Conservation (phyloP, 495 filamentous ascomycete species). For the Filosporella fistucella region DNA sequence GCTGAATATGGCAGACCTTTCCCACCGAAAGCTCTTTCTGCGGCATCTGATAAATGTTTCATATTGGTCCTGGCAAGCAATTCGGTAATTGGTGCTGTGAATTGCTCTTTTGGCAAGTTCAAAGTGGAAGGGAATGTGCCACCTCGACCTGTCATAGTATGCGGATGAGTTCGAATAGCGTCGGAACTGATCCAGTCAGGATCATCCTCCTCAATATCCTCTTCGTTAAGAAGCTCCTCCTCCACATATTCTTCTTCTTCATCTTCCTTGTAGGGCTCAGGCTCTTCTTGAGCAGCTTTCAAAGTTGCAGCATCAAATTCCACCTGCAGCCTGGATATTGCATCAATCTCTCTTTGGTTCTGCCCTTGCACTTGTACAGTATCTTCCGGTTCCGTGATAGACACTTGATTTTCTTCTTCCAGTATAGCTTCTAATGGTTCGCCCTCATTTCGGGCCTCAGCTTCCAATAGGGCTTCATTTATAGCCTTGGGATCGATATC, state of each 20-base stretch:
- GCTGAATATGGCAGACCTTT: constrained; percentile 67
- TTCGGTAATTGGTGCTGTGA: constrained; percentile 62
- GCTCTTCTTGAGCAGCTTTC: constrained; percentile 40
- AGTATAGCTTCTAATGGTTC: constrained; percentile 8
- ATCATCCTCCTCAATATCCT: constrained; percentile 33
- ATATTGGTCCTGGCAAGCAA: constrained; percentile 62
- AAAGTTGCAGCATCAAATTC: constrained; percentile 47
- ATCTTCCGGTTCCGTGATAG: constrained; percentile 8
- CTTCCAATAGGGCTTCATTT: constrained; percentile 14
- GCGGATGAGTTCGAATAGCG: constrained; percentile 53
- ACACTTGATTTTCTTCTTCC: background rate
- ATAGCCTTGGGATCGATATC: constrained; percentile 24
- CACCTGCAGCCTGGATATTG: constrained; percentile 40
- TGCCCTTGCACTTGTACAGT: constrained; percentile 33
- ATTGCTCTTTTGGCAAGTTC: constrained; percentile 55
- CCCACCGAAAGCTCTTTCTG: constrained; percentile 70
- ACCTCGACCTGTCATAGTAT: constrained; percentile 60
- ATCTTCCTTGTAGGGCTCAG: constrained; percentile 37
- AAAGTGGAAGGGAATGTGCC: constrained; percentile 67
- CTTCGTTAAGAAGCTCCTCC: constrained; percentile 35
- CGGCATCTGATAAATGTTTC: constrained; percentile 67
- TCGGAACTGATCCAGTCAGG: constrained; percentile 30
- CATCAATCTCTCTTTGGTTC: constrained; percentile 44
- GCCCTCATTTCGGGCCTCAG: background rate
- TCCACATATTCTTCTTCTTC: constrained; percentile 25